Evolutionary conservation across 257 asterid genomes (phyloP).

Genomic region (Verbena officinalis): DNA sequence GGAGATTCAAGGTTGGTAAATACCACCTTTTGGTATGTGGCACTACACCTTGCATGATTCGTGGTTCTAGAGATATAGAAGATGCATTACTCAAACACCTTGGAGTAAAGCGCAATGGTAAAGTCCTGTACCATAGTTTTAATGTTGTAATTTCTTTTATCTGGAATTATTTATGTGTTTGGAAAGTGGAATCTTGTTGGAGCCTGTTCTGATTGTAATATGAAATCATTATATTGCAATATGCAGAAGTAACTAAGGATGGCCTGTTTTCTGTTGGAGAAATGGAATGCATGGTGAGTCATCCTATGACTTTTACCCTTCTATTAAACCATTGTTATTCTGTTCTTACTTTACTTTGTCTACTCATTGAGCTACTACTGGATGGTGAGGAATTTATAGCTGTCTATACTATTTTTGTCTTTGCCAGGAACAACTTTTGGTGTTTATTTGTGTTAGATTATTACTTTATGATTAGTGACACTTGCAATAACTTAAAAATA

Average conservation of each 20-base stretch:
- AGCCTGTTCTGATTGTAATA: slow-evolving; percentile 28
- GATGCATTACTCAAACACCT: slow-evolving; percentile 83
- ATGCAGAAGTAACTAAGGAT: slow-evolving; percentile 96
- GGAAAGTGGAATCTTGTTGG: slow-evolving; percentile 10
- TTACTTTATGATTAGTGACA: not conserved
- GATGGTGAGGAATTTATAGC: not conserved
- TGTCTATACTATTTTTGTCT: not conserved
- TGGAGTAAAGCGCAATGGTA: slow-evolving; percentile 98
- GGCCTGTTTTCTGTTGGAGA: slow-evolving; percentile 99
- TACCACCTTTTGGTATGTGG: slow-evolving; percentile 99
- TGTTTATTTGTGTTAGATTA: too few relatives aligned
- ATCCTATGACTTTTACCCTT: slow-evolving; percentile 15
- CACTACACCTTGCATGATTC: slow-evolving; percentile 98
- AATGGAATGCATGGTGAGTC: slow-evolving; percentile 99
- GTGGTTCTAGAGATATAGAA: slow-evolving; percentile 96
- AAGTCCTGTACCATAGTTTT: slow-evolving; percentile 24
- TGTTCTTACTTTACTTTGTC: slow-evolving; percentile 8
- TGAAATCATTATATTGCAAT: slow-evolving; percentile 25
- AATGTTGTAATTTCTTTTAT: slow-evolving; percentile 6
- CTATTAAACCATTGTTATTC: slow-evolving; percentile 7
- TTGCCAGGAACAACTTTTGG: slow-evolving; percentile 4
- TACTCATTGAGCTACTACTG: slow-evolving; percentile 21
- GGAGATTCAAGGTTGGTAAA: slow-evolving; percentile 74
- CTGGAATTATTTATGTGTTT: not conserved
- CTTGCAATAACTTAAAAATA: too few relatives aligned